A percentile compares a stretch with the other conserved stretches of the same genome.
Conservation (phyloP, 1,284 basidiomycete species). For the Afroboletus lepidellus region DNA sequence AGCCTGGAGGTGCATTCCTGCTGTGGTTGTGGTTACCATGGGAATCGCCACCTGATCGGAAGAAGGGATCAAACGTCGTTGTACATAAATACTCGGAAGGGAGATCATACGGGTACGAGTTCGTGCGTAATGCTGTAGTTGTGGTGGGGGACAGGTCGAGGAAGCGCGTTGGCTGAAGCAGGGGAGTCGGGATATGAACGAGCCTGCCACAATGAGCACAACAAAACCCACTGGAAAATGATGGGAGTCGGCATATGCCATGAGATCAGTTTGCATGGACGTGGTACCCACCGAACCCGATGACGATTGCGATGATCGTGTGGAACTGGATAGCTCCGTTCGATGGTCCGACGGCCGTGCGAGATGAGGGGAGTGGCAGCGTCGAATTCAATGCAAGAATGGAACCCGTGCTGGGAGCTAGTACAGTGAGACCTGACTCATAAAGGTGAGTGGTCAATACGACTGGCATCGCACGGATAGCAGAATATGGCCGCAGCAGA, state of each 20-base stretch:
- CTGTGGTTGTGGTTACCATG: neutral
- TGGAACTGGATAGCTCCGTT: constrained; percentile 4
- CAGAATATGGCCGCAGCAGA: neutral
- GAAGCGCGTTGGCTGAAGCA: neutral
- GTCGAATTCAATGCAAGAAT: neutral
- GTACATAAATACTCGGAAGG: no score
- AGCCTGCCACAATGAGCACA: constrained; percentile 7
- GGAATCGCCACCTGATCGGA: neutral
- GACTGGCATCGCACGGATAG: constrained; percentile 3
- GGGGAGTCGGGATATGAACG: constrained; percentile 5
- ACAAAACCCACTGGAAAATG: constrained; percentile 13
- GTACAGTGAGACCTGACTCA: neutral
- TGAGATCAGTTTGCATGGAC: neutral
- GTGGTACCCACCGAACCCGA: constrained; percentile 17
- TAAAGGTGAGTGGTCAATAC: neutral
- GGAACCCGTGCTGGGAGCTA: no score
- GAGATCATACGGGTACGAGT: constrained; percentile 1
- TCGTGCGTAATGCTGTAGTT: neutral
- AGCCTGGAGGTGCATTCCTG: neutral
- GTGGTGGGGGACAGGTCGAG: neutral
- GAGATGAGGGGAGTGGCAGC: neutral
- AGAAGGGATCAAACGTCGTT: neutral
- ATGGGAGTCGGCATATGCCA: neutral
- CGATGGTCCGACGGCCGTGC: neutral
- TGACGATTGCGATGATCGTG: constrained; percentile 15